Evolutionary conservation across 2,329 filamentous ascomycete genomes (phyloP), one percentile per base, ranked within the genome.

Genomic region (Ceratocystiopsis sp.): DNA sequence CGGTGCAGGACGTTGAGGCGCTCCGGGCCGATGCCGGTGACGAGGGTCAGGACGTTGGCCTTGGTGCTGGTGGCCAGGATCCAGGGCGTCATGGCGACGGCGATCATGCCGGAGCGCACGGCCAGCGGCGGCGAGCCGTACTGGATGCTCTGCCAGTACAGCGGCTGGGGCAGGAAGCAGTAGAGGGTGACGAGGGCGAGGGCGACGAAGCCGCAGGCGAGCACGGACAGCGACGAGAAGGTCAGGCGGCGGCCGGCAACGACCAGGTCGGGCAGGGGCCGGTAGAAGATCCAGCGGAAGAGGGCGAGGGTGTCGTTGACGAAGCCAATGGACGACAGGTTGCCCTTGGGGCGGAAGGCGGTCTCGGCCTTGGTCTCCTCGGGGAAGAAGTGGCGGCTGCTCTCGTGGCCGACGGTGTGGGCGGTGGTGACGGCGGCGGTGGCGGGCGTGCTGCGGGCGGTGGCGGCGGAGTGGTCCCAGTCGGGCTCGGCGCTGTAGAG

Each of bases 21-120:
- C 57, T 96, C 89, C 35, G 91, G 87, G 3, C 86, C 84, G 50
- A 96, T 89, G 14, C 89, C 89, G 5, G 87, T 94, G 45, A 95
- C 61, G 44, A 87, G 62, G 1, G 82, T 80, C 44, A 96, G 71
- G 32, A 94, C 56, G 55, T 95, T 96, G 15, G 85, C 81, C 60
- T 95, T 95, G 69, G 85, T 93, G 56, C 83, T 85, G 12, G 91
- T 77, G 16, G 80, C 84, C 41, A 94, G 67, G 50, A 95, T 89
- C 86, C 87, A 95, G 1, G 89, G 89, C 38, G 91, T 80, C 69
- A 94, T 74, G 13, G 89, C 84, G 14, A 95, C 80, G 13, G 87
- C 79, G 45, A 95, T 75, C 89, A 95, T 95, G 40, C 89, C 89
- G 9, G 86, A 70, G 50, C 89, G 74, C 47, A 95, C 77, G 11